Conservation (phyloP, 805 yeast species). For the Lipomyces lipofer region DNA sequence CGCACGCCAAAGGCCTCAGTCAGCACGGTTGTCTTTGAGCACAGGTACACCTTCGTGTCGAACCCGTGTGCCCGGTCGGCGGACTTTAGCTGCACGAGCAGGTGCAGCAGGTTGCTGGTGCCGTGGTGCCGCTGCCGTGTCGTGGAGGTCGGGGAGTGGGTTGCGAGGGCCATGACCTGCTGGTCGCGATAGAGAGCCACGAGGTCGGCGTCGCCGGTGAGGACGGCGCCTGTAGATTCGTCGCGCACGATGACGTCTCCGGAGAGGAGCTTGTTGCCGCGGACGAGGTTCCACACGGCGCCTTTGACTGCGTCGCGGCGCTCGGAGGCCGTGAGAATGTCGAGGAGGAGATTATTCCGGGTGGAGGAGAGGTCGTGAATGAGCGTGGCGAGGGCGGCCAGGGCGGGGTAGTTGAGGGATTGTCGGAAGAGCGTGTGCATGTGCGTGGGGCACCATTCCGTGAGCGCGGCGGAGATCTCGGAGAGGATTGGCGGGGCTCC, state of each 20-base stretch:
- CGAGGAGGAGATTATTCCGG: conserved; percentile 35
- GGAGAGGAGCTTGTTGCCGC: conserved; percentile 38
- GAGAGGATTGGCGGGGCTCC: conserved; percentile 16
- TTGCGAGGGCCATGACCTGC: conserved; percentile 64
- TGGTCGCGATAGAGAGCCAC: conserved; percentile 67
- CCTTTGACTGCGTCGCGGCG: conserved; percentile 33
- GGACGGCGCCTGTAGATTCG: conserved; percentile 35
- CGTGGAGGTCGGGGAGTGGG: conserved; percentile 19
- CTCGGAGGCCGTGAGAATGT: conserved; percentile 36
- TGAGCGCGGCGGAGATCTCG: conserved; percentile 39
- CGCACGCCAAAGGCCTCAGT: conserved; percentile 79
- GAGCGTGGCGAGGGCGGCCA: conserved; percentile 32
- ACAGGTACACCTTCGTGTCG: too few relatives aligned
- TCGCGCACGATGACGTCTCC: conserved; percentile 40
- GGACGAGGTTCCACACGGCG: conserved; percentile 38
- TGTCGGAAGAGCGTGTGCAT: conserved; percentile 34
- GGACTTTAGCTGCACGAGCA: too few relatives aligned
- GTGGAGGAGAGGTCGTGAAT: conserved; percentile 35
- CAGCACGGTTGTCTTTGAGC: conserved; percentile 62
- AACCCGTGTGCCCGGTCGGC: not conserved
- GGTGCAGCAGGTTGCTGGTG: conserved; percentile 51
- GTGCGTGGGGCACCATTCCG: conserved; percentile 39
- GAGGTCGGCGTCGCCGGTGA: conserved; percentile 44
- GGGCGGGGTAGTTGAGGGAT: conserved; percentile 34
- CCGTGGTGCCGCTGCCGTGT: not conserved